phyloP scores from a whole-genome alignment of 2,329 filamentous ascomycete genomes.

The Dothistroma pini region DNA sequence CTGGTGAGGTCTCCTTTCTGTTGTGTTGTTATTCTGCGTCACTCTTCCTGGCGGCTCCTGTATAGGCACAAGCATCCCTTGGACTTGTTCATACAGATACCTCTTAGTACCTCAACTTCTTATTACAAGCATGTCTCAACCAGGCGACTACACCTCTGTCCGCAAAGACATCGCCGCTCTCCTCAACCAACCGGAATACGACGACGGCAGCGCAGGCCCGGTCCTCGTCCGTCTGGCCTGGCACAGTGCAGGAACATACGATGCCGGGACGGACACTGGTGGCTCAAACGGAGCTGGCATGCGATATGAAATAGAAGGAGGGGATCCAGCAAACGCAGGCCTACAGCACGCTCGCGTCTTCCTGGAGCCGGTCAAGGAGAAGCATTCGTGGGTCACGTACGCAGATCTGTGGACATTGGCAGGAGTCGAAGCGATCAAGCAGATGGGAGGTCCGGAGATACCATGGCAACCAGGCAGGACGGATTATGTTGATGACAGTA shows the following conservation, averaged over 20 bases:
- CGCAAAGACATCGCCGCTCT: conserved; percentile 42
- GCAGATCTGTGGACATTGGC: conserved; percentile 64
- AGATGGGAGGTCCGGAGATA: conserved; percentile 58
- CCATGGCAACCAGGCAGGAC: conserved; percentile 57
- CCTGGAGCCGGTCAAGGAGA: conserved; percentile 58
- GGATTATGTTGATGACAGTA: conserved; percentile 59
- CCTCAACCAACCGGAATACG: conserved; percentile 53
- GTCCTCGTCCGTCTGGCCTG: conserved; percentile 62
- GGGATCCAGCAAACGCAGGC: conserved; percentile 62
- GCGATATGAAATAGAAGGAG: conserved; percentile 62
- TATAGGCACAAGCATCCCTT: not conserved
- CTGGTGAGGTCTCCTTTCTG: not conserved
- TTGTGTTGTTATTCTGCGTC: not conserved
- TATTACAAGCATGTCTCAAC: conserved; percentile 12
- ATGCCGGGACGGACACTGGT: conserved; percentile 56
- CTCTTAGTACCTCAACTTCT: too few species aligned
- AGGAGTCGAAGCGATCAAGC: conserved; percentile 55
- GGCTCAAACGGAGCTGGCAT: conserved; percentile 64
- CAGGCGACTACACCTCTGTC: conserved; percentile 44
- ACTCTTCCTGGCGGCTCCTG: not conserved
- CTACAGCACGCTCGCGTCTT: conserved; percentile 62
- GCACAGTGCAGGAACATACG: conserved; percentile 64
- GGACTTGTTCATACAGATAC: too few species aligned
- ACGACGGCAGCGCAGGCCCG: conserved; percentile 62
- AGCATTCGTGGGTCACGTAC: conserved; percentile 62